phyloP scores from a whole-genome alignment of 495 filamentous ascomycete species.

The Parachaetomium inaequale region DNA sequence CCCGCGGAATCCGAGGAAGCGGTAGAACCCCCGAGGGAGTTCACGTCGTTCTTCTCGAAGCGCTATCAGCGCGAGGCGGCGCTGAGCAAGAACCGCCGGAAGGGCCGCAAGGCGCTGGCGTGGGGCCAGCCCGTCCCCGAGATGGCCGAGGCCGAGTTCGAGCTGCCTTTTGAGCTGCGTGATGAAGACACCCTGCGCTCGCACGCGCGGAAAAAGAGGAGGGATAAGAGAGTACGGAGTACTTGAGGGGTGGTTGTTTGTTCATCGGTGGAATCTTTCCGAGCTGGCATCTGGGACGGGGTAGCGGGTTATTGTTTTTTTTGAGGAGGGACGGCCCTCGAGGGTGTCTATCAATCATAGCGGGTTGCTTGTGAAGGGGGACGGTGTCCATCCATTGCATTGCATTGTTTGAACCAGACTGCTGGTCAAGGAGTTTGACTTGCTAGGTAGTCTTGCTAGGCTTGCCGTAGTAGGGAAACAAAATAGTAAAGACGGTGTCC shows the following conservation, averaged over 20 bases:
- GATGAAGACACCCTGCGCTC: constrained; percentile 64
- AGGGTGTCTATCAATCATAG: not conserved
- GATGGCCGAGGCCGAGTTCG: constrained; percentile 63
- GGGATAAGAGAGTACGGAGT: constrained; percentile 29
- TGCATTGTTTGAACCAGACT: not conserved
- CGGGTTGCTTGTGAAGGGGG: not conserved
- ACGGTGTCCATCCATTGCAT: not conserved
- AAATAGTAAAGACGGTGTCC: not conserved
- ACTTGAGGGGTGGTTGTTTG: not conserved
- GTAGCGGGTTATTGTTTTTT: not conserved
- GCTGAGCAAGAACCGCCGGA: constrained; percentile 56
- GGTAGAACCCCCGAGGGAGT: constrained; percentile 54
- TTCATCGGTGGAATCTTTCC: not conserved
- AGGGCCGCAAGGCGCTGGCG: constrained; percentile 50
- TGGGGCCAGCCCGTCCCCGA: constrained; percentile 85
- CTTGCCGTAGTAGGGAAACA: not conserved
- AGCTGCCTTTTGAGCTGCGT: constrained; percentile 64
- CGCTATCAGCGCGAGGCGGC: constrained; percentile 73
- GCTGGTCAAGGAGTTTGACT: not conserved
- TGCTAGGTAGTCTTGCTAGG: not conserved
- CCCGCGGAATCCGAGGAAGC: not conserved
- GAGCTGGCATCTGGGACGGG: not conserved
- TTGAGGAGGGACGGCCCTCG: not conserved
- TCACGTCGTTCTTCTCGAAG: constrained; percentile 81
- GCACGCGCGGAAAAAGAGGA: constrained; percentile 58